A percentile compares a stretch with the other conserved stretches of the same genome.
phyloP scores from a whole-genome alignment of 768 basidiomycete genomes.

The Hypsizygus marmoreus region DNA sequence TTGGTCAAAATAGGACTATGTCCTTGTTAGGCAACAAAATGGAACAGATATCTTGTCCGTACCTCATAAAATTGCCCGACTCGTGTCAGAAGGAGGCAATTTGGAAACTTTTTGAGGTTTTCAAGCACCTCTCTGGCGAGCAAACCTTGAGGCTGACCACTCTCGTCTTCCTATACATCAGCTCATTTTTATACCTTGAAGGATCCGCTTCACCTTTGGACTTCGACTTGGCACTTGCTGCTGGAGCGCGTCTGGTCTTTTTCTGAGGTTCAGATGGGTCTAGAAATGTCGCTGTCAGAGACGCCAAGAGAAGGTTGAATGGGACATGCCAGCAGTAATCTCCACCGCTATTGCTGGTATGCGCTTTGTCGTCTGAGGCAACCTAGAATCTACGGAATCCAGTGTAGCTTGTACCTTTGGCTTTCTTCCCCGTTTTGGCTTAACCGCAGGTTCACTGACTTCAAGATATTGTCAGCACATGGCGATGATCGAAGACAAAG shows the following conservation, averaged over 20 bases:
- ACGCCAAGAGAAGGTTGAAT: too few relatives aligned
- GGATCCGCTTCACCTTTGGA: too few relatives aligned
- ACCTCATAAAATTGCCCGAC: constrained; percentile 98
- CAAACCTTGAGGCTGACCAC: constrained; percentile 35
- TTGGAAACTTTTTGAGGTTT: constrained; percentile 77
- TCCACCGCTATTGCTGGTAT: too few relatives aligned
- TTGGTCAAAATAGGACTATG: constrained; percentile 94
- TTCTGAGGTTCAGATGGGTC: too few relatives aligned
- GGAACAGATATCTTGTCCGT: constrained; percentile 15
- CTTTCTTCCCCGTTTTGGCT: constrained; percentile 11
- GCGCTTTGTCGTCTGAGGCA: too few relatives aligned
- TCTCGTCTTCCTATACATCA: constrained; percentile 4
- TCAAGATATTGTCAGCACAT: background rate
- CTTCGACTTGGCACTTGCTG: too few relatives aligned
- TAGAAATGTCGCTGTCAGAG: too few relatives aligned
- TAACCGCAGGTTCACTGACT: background rate
- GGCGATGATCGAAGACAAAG: background rate
- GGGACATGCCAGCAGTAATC: too few relatives aligned
- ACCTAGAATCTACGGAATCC: too few relatives aligned
- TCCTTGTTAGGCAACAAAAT: constrained; percentile 2
- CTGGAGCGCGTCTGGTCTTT: too few relatives aligned
- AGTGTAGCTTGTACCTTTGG: background rate
- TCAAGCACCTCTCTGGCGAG: constrained; percentile 71
- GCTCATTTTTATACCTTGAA: too few relatives aligned
- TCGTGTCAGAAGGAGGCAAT: constrained; percentile 87